Conservation (phyloP, 352 stramenopile genomes). For the Plasmopara halstedii region DNA sequence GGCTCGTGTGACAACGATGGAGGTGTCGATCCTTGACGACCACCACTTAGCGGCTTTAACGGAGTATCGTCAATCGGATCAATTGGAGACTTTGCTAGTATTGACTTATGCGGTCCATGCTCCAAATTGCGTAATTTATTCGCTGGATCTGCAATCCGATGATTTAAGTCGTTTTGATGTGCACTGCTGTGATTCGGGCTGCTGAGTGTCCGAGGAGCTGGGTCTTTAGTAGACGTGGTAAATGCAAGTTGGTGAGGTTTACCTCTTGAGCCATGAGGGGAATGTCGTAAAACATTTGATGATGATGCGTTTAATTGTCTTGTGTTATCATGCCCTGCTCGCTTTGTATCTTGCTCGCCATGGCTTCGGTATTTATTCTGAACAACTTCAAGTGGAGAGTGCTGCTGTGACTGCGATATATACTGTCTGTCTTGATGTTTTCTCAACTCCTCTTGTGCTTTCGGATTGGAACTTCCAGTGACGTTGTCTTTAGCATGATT, state of each 20-base stretch:
- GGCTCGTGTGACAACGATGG: conserved; percentile 10
- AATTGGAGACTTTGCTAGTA: conserved; percentile 28
- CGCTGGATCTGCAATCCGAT: conserved; percentile 22
- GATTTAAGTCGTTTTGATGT: conserved; percentile 21
- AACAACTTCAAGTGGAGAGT: conserved; percentile 8
- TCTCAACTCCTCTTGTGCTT: conserved; percentile 24
- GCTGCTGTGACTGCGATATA: conserved; percentile 12
- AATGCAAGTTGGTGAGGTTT: conserved; percentile 8
- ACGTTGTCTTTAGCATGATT: conserved; percentile 40
- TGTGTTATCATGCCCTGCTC: conserved; percentile 21
- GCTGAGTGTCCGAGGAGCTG: conserved; percentile 10
- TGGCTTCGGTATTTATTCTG: conserved; percentile 21
- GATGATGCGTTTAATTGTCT: conserved; percentile 11
- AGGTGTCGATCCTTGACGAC: conserved; percentile 17
- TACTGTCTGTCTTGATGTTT: conserved; percentile 17
- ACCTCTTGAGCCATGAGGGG: conserved; percentile 13
- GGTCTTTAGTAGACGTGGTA: conserved; percentile 19
- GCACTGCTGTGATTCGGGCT: conserved; percentile 14
- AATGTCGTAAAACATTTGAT: conserved; percentile 10
- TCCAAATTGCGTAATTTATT: conserved; percentile 42
- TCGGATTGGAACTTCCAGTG: conserved; percentile 22
- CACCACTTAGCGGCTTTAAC: conserved; percentile 35
- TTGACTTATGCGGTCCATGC: conserved; percentile 30
- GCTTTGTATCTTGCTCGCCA: conserved; percentile 35
- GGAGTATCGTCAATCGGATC: conserved; percentile 30